Conservation (phyloP, 1,284 basidiomycete genomes). For the Boletus hoseneyae region DNA sequence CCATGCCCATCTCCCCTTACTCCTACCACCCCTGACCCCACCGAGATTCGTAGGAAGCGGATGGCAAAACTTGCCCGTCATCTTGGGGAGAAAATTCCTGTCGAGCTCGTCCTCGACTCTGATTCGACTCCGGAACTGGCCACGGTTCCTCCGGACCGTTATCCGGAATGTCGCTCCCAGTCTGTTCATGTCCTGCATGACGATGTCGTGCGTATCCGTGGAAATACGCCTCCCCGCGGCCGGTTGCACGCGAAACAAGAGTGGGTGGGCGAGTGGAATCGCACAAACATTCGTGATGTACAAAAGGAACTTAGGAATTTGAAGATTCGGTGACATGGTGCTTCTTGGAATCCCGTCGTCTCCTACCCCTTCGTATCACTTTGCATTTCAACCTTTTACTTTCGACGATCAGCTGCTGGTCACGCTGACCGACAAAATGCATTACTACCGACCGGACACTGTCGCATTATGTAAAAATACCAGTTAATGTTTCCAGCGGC, state of each 20-base stretch:
- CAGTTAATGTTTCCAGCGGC: neutral
- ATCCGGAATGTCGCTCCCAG: slow-evolving; percentile 6
- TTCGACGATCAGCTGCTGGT: slow-evolving; percentile 13
- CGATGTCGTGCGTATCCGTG: neutral
- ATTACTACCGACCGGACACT: neutral
- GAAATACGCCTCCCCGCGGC: neutral
- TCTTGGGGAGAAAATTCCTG: slow-evolving; percentile 42
- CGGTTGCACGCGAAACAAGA: slow-evolving; percentile 10
- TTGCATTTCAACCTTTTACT: no score
- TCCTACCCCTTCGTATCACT: no score
- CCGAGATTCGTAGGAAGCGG: slow-evolving; percentile 33
- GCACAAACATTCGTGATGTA: slow-evolving; percentile 28
- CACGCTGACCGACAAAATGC: slow-evolving; percentile 12
- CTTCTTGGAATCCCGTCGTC: neutral
- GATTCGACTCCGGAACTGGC: slow-evolving; percentile 10
- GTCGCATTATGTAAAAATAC: slow-evolving; percentile 11
- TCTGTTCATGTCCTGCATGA: slow-evolving; percentile 13
- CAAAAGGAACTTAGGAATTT: slow-evolving; percentile 30
- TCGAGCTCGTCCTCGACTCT: slow-evolving; percentile 35
- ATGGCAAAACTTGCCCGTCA: slow-evolving; percentile 44
- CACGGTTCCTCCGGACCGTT: neutral
- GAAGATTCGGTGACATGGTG: slow-evolving; percentile 13
- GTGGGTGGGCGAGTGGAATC: slow-evolving; percentile 35
- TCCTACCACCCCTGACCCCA: slow-evolving; percentile 22
- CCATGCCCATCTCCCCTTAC: slow-evolving; percentile 24